phyloP scores from a whole-genome alignment of 2,329 filamentous ascomycete genomes.

The Microsporum ferrugineum region DNA sequence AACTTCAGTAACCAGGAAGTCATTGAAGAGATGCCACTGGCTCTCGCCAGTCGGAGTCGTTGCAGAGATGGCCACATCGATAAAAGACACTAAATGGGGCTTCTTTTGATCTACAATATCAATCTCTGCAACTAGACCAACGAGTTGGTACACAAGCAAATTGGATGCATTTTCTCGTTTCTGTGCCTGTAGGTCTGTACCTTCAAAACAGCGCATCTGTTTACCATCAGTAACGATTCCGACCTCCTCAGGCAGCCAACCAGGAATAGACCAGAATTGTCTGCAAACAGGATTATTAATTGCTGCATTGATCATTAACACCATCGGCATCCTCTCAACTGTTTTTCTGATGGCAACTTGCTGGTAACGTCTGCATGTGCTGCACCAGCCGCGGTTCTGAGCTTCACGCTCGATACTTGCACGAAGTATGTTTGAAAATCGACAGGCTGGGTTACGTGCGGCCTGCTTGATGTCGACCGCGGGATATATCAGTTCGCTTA shows the following conservation, averaged over 20 bases:
- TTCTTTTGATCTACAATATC: slow-evolving; percentile 76
- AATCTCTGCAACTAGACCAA: slow-evolving; percentile 83
- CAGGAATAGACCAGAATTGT: slow-evolving; percentile 70
- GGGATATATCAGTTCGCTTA: slow-evolving; percentile 79
- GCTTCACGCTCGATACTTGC: slow-evolving; percentile 81
- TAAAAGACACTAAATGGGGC: slow-evolving; percentile 78
- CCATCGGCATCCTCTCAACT: slow-evolving; percentile 67
- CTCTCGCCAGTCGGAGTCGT: slow-evolving; percentile 44
- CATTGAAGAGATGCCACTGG: slow-evolving; percentile 94
- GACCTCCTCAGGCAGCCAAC: slow-evolving; percentile 88
- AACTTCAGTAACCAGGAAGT: slow-evolving; percentile 79
- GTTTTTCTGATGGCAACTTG: slow-evolving; percentile 74
- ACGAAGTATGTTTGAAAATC: slow-evolving; percentile 86
- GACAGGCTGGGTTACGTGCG: slow-evolving; percentile 37
- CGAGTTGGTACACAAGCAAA: slow-evolving; percentile 79
- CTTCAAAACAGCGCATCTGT: slow-evolving; percentile 92
- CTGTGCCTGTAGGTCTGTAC: slow-evolving; percentile 72
- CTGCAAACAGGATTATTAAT: slow-evolving; percentile 60
- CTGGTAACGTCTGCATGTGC: slow-evolving; percentile 80
- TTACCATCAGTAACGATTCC: slow-evolving; percentile 81
- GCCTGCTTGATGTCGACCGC: slow-evolving; percentile 41
- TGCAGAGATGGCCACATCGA: slow-evolving; percentile 56
- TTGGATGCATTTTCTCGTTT: slow-evolving; percentile 67
- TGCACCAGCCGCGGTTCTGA: slow-evolving; percentile 85
- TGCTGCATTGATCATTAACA: slow-evolving; percentile 78